Percentiles rank a stretch among this genome's conserved stretches.
These are phyloP conservation scores for Oidiodendron maius DNA, from an alignment of 495 filamentous ascomycete genomes.

Conservation along the genomic window DNA sequence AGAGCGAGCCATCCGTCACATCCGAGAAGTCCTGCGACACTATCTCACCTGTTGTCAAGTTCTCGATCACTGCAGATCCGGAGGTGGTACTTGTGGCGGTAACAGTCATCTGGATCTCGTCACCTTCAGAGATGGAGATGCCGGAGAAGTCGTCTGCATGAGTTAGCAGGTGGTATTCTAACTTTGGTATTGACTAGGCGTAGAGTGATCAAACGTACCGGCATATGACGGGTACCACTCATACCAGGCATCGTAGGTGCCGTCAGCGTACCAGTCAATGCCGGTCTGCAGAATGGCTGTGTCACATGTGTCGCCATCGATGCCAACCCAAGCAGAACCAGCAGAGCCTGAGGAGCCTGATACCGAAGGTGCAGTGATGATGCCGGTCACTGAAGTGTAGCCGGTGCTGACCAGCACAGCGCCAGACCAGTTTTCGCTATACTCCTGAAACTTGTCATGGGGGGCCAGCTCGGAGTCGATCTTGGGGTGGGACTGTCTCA, in stretches of 20 bases:
- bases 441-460: no score
- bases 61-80: constrained; percentile 49
- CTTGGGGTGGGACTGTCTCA: no score
- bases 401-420: constrained; percentile 18
- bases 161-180: no score
- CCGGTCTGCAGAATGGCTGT: constrained; percentile 57
- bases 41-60: constrained; percentile 41
- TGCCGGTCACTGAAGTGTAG: constrained; percentile 48
- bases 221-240: constrained; percentile 60
- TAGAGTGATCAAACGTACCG: no score
- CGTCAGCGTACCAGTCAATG: constrained; percentile 47
- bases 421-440: no score
- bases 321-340: no score
- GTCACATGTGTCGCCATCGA: constrained; percentile 50
- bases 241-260: constrained; percentile 55
- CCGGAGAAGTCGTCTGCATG: constrained; percentile 54
- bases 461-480: no score
- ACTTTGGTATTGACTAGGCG: no score
- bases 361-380: constrained; percentile 48
- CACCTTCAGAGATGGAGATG: constrained; percentile 26
- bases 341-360: constrained; percentile 34
- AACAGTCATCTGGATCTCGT: constrained; percentile 47
- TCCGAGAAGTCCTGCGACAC: constrained; percentile 46
- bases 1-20: constrained; percentile 7
- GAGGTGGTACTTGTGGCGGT: constrained; percentile 39